Percentiles rank a stretch among this genome's conserved stretches.
Conservation (phyloP, 352 stramenopile genomes). For the Saprolegnia diclina region DNA sequence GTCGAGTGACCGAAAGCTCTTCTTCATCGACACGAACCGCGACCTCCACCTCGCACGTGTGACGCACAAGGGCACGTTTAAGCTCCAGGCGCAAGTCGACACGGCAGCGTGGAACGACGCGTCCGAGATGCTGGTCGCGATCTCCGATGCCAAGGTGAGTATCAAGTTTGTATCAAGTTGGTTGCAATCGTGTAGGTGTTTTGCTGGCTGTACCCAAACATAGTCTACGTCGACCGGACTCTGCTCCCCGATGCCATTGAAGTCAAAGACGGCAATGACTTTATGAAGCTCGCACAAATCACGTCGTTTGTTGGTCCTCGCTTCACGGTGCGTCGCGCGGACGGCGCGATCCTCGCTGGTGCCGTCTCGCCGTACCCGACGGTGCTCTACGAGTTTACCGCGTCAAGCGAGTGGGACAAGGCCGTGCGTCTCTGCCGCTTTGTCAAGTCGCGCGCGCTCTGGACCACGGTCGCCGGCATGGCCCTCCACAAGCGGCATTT, state of each 20-base stretch:
- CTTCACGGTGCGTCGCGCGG: constrained; percentile 80
- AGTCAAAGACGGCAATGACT: constrained; percentile 64
- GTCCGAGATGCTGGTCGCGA: constrained; percentile 81
- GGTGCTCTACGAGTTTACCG: constrained; percentile 86
- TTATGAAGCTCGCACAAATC: constrained; percentile 82
- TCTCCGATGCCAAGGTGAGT: constrained; percentile 73
- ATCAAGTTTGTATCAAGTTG: not conserved
- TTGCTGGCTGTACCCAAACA: constrained; percentile 88
- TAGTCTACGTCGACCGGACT: constrained; percentile 89
- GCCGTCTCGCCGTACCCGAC: constrained; percentile 73
- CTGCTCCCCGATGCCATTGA: constrained; percentile 78
- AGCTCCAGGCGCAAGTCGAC: constrained; percentile 89
- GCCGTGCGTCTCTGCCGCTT: constrained; percentile 88
- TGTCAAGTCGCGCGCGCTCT: constrained; percentile 84
- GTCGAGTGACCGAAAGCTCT: constrained; percentile 72
- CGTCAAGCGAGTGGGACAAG: constrained; percentile 83
- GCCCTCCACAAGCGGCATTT: constrained; percentile 84
- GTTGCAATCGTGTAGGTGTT: constrained; percentile 38
- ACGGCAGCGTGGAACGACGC: constrained; percentile 85
- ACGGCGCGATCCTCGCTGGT: constrained; percentile 79
- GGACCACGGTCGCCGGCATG: constrained; percentile 88
- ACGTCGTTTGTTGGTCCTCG: constrained; percentile 79
- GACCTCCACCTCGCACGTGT: constrained; percentile 79
- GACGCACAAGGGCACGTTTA: constrained; percentile 54
- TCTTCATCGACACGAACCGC: constrained; percentile 86